A percentile compares a stretch with the other conserved stretches of the same genome.
Conservation (phyloP, 441 rosid genomes). For the Populus tomentosa region DNA sequence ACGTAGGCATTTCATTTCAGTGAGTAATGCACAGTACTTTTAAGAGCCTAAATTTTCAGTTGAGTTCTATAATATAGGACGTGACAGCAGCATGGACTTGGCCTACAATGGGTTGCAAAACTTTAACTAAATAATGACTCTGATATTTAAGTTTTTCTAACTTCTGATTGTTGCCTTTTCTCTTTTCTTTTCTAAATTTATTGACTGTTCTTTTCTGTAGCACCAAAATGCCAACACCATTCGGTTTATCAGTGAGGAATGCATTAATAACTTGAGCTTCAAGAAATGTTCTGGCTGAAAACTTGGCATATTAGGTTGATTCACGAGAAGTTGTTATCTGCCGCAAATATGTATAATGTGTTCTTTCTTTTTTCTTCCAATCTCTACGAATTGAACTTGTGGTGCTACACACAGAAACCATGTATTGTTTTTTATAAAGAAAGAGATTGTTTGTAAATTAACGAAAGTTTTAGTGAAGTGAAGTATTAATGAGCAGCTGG, state of each 20-base stretch:
- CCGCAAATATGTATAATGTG: neutral
- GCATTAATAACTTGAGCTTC: neutral
- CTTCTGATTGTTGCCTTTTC: neutral
- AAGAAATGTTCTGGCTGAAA: neutral
- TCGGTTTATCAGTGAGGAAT: neutral
- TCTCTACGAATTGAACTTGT: neutral
- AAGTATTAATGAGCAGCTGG: constrained; percentile 18
- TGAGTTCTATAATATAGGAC: too few species aligned
- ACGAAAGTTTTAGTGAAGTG: neutral
- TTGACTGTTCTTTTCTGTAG: neutral
- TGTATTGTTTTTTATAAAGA: neutral
- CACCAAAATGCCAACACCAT: neutral
- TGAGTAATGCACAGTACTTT: too few species aligned
- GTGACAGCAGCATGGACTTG: too few species aligned
- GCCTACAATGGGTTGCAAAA: neutral
- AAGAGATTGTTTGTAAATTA: neutral
- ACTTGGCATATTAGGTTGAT: constrained; percentile 3
- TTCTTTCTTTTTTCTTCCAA: neutral
- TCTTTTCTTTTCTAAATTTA: neutral
- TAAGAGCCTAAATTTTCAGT: too few species aligned
- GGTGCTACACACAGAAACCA: neutral
- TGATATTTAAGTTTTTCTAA: neutral
- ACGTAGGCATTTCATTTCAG: too few species aligned
- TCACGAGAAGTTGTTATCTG: constrained; percentile 11
- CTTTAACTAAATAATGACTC: neutral